A percentile compares a stretch with the other conserved stretches of the same genome.
Evolutionary conservation across 768 basidiomycete species (phyloP).

Genomic region (Podaxis sp.): DNA sequence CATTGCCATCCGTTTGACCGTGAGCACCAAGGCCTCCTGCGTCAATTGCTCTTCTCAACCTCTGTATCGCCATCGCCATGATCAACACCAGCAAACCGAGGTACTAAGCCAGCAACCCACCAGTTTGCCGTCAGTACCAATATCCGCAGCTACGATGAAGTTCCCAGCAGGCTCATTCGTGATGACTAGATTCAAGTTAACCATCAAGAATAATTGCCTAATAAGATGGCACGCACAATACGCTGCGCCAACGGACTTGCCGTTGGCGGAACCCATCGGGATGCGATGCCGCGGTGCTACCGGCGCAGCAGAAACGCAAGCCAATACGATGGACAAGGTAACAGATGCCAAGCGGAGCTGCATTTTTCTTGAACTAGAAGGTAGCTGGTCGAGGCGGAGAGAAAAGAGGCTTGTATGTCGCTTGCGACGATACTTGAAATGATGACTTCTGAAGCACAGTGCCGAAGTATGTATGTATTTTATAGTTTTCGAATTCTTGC

Average conservation of each 20-base stretch:
- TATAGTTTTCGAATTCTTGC: not conserved
- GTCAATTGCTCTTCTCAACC: too few relatives aligned
- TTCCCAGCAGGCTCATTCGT: conserved; percentile 50
- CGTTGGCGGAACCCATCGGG: not conserved
- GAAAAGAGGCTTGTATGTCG: not conserved
- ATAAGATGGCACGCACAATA: conserved; percentile 23
- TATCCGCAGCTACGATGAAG: conserved; percentile 40
- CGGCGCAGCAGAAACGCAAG: not conserved
- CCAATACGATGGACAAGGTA: not conserved
- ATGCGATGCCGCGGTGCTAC: not conserved
- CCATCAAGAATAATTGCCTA: too few relatives aligned
- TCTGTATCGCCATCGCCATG: too few relatives aligned
- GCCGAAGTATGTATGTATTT: not conserved
- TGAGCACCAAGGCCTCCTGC: too few relatives aligned
- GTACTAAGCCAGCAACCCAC: too few relatives aligned
- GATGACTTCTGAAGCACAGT: not conserved
- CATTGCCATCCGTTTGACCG: too few relatives aligned
- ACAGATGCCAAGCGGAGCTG: not conserved
- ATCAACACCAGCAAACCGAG: too few relatives aligned
- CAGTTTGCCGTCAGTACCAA: conserved; percentile 31
- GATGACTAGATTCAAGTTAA: conserved; percentile 35
- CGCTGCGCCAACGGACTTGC: conserved; percentile 27
- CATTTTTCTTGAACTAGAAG: too few relatives aligned
- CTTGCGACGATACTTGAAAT: conserved; percentile 2
- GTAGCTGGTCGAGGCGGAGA: not conserved